phyloP scores from a whole-genome alignment of 306 rosid genomes.

The Quercus glauca region DNA sequence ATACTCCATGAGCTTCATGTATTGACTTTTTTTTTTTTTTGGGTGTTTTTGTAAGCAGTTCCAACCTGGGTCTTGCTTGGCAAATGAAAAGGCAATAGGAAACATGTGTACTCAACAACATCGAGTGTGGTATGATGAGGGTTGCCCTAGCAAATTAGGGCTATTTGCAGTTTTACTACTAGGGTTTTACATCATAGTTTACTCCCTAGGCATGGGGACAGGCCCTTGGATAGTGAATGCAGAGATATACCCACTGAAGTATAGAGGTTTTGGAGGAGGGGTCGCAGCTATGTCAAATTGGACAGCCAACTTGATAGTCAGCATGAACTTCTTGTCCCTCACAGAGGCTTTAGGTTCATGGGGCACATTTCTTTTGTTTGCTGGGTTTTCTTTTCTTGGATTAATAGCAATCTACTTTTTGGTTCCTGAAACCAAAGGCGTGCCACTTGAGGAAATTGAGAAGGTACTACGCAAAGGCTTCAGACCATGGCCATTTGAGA shows the following conservation, averaged over 20 bases:
- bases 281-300: constrained; percentile 86
- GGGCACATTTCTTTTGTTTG: constrained; percentile 65
- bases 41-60: constrained; percentile 23
- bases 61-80: constrained; percentile 74
- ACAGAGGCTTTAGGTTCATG: constrained; percentile 51
- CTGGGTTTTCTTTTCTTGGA: constrained; percentile 43
- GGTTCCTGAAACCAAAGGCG: constrained; percentile 55
- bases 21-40: not conserved
- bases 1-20: no score
- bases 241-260: constrained; percentile 73
- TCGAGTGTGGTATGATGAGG: constrained; percentile 64
- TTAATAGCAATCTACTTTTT: constrained; percentile 37
- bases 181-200: constrained; percentile 61
- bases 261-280: constrained; percentile 80
- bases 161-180: constrained; percentile 55
- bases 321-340: constrained; percentile 66
- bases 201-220: constrained; percentile 83
- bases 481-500: constrained; percentile 2
- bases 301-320: constrained; percentile 67
- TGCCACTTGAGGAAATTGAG: constrained; percentile 49
- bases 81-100: constrained; percentile 26
- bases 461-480: constrained; percentile 33
- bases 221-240: constrained; percentile 86
- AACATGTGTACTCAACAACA: constrained; percentile 30
- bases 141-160: constrained; percentile 75